Base-by-base conservation (phyloP, 1,284 basidiomycete species). In the Amylostereum areolatum region DNA sequence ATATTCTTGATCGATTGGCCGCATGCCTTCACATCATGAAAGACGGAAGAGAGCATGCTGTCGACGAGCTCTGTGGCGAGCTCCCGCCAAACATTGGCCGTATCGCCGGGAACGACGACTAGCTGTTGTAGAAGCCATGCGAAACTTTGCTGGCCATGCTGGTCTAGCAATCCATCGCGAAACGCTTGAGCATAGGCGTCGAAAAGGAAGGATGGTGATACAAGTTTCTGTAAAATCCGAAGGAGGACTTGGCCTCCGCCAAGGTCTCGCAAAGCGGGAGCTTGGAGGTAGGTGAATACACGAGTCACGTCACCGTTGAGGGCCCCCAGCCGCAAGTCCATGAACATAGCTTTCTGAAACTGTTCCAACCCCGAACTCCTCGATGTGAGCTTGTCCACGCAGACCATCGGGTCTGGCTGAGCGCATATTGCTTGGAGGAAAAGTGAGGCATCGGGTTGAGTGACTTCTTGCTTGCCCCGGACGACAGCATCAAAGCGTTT, bases 191-290 rank as follows among this genome's bases (percentile, higher is more conserved):
- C 55, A 54, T 78, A 74, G 7, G 64, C 56, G 40, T 58, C 58
- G 77, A 77, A 81, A 54, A 81, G 81, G 35, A 80, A 66, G 0
- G 79, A 72, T 0, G 80, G 78, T 1, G 77, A 68, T 2, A 77
- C 70, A 11, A 83, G 72, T 0, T 55, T 58, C 25, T 58, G 42
- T 24, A 83, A 46, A 9, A 78, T 55, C 35, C 65, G 58, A 11
- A 61, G 48, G 3, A 83, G 60, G 41, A 74, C 70, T 2, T 63
- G 30, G 2, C 81, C 80, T 2, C 67, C 61, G 18, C 67, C 69
- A 48, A 78, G 62, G 10, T 48, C 55, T 43, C 55, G 60, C n/a
- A 73, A 57, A 29, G 63, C 65, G 9, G 66, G 75, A 30, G 60
- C 50, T 44, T 64, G 65, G 1, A 83, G 57, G 54, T 71, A 81